These are phyloP conservation scores for Triticum timopheevii DNA, from an alignment of 176 grass and related monocot genomes.

Conservation along the genomic window DNA sequence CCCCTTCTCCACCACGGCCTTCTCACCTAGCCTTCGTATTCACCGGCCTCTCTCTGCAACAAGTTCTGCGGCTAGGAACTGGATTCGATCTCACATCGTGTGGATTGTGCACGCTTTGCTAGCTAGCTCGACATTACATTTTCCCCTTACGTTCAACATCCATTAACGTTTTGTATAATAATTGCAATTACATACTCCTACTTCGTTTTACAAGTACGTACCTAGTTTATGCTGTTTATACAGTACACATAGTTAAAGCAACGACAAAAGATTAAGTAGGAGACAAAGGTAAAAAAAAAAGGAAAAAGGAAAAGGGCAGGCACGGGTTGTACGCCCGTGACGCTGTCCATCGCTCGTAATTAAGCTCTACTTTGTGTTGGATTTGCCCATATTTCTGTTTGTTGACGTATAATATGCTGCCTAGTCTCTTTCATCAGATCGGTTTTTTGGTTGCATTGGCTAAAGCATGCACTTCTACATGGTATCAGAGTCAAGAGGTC, in stretches of 20 bases:
- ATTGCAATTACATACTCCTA: background rate
- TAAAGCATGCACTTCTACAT: no score
- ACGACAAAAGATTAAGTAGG: no score
- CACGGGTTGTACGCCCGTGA: background rate
- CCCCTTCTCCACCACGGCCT: constrained; percentile 96
- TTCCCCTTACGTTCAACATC: background rate
- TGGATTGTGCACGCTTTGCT: background rate
- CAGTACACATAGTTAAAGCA: background rate
- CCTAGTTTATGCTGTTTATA: no score
- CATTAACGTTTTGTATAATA: background rate
- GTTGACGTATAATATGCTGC: no score
- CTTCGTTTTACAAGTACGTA: background rate
- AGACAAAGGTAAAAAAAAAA: background rate
- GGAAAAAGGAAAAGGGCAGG: background rate
- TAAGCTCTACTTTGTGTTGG: background rate
- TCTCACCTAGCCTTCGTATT: constrained; percentile 39
- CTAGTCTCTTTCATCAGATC: no score
- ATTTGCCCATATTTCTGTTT: background rate
- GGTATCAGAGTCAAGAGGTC: no score
- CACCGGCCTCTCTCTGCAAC: background rate
- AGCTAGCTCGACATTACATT: background rate
- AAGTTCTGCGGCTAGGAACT: background rate
- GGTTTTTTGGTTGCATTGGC: no score
- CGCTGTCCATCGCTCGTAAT: background rate
- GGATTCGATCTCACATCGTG: background rate